Base-by-base conservation (phyloP, 306 rosid species). In the Glycine tomentella region DNA sequence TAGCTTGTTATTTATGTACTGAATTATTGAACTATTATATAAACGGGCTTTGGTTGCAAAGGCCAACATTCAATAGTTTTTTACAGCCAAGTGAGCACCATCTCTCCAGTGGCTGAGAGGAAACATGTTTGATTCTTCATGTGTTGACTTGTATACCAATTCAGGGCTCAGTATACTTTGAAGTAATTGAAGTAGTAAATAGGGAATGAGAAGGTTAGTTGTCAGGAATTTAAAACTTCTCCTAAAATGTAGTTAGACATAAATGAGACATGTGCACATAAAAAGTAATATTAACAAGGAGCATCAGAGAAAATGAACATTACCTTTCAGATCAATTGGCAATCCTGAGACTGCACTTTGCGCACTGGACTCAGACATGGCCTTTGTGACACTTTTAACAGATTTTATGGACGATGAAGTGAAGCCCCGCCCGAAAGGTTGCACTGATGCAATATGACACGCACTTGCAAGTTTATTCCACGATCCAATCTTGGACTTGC, bases 301-400 rank as follows among this genome's bases (percentile, higher is more conserved):
- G 33, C 66, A 53, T 46, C 59, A 17, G 2, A 16, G 40, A 9
- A 72, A 74, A 50, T 31, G 83, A 74, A 78, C 72, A 67, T 31
- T 40, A 93, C 99, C 99, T 90, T 52, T 91, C 74, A 95, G 81
- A 83, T 95, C 69, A 78, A 95, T 90, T 10, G 97, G 89, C 86
- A 93, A 87, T 81, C 99, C 99, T 1, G 94, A 82, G 62, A 61
- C 80, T 14, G 87, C 88, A 80, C 83, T 90, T 68, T 53, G 78
- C 72, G 87, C 90, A 64, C 84, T 88, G 70, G 90, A 75, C 69
- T 86, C 91, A n/a, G 96, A 81, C 89, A 80, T 81, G 36, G 98
- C 99, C 80, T 85, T 95, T 38, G 91, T 85, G 66, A 65, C 80
- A 65, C 76, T 15, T 83, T 78, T 87, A 69, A 82, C 82, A 34